A percentile compares a stretch with the other conserved stretches of the same genome.
Evolutionary conservation across 2,329 filamentous ascomycete genomes (phyloP).

Genomic region (Falciphora oryzae): DNA sequence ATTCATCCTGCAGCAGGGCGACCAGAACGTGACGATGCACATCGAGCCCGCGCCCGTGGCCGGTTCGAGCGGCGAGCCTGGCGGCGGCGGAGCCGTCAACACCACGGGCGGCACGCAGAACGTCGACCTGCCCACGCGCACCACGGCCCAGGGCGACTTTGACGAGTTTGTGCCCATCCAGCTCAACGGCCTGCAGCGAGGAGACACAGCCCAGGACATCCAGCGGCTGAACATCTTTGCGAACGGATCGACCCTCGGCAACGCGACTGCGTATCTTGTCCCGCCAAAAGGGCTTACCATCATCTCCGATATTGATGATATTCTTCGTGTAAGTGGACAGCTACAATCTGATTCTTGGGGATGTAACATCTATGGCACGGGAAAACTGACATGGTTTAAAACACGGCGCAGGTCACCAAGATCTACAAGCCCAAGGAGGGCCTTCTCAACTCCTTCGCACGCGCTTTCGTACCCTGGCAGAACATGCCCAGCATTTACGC

Average conservation of each 20-base stretch:
- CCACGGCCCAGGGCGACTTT: constrained; percentile 33
- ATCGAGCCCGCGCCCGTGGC: constrained; percentile 11
- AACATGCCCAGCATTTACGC: constrained; percentile 77
- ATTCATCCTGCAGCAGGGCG: constrained; percentile 66
- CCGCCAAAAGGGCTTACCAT: constrained; percentile 65
- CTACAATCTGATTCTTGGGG: no score
- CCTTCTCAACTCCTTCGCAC: constrained; percentile 69
- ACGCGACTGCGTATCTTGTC: constrained; percentile 71
- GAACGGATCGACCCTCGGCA: constrained; percentile 59
- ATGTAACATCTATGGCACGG: no score
- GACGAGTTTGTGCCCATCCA: constrained; percentile 62
- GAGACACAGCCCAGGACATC: constrained; percentile 58
- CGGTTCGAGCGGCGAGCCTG: constrained; percentile 38
- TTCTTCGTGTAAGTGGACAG: constrained; percentile 51
- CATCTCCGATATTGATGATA: constrained; percentile 74
- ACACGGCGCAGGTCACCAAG: constrained; percentile 44
- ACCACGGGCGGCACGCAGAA: constrained; percentile 22
- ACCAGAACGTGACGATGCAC: constrained; percentile 55
- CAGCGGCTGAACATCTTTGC: constrained; percentile 66
- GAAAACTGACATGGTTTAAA: no score
- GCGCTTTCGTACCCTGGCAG: constrained; percentile 64
- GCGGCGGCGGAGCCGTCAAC: constrained; percentile 45
- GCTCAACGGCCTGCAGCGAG: constrained; percentile 44
- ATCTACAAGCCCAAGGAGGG: constrained; percentile 73
- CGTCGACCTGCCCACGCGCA: constrained; percentile 9